Conservation (phyloP, 495 filamentous ascomycete genomes). For the Hyaloscypha bicolor region DNA sequence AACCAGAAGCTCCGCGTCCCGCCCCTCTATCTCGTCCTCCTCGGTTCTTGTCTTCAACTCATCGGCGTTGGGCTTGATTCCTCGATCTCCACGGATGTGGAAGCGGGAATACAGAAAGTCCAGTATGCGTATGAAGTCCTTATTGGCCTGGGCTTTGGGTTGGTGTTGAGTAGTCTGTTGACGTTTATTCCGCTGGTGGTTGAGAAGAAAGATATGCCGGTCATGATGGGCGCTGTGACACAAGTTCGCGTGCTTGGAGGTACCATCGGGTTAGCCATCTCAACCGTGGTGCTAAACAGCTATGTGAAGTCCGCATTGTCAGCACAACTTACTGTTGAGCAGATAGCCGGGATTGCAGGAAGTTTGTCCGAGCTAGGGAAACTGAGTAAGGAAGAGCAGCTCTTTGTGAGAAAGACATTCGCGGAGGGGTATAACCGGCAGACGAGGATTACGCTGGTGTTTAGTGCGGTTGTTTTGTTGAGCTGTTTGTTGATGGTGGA, state of each 20-base stretch:
- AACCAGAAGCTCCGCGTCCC: conserved; percentile 46
- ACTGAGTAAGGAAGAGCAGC: conserved; percentile 3
- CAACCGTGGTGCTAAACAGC: conserved; percentile 30
- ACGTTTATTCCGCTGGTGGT: conserved; percentile 6
- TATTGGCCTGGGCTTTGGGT: conserved; percentile 33
- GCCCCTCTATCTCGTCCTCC: conserved; percentile 48
- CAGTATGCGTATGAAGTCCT: conserved; percentile 36
- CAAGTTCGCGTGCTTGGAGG: conserved; percentile 52
- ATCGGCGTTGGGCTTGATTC: conserved; percentile 54
- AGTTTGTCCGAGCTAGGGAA: background rate
- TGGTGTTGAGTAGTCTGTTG: conserved; percentile 31
- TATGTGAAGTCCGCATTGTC: background rate
- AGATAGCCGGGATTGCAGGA: conserved; percentile 1
- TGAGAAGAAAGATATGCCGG: conserved; percentile 14
- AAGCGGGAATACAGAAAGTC: conserved; percentile 17
- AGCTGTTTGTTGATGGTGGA: conserved; percentile 2
- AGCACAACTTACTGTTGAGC: background rate
- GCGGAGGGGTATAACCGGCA: conserved; percentile 21
- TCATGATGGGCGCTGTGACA: conserved; percentile 50
- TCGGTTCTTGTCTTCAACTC: conserved; percentile 51
- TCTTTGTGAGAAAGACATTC: conserved; percentile 5
- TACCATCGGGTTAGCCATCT: conserved; percentile 49
- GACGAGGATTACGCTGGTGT: conserved; percentile 13
- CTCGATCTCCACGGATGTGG: conserved; percentile 31
- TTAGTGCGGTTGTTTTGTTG: conserved; percentile 2